Evolutionary conservation across 2,329 filamentous ascomycete species (phyloP), one percentile per base, ranked within the genome.

Genomic region (Hymenoscyphus fraxineus): DNA sequence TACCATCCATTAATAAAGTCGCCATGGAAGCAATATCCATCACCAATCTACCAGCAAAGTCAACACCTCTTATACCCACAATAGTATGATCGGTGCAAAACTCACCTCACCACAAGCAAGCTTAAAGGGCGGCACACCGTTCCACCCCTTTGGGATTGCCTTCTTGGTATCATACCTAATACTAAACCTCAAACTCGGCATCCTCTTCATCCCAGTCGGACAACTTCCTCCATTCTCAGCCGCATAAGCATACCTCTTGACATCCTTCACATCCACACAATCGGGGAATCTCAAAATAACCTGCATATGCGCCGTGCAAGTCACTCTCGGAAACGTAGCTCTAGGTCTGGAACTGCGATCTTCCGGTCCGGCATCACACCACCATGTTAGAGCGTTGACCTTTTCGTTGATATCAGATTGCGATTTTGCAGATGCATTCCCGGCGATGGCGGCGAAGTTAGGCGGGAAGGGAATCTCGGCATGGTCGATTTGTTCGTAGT

Each of bases 1-100:
- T 76, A 73, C 80, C 80, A 82, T 3, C 75, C 80, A 54, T 81
- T 81, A 70, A 82, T 79, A 60, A 81, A 81, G 66, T 81, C 80
- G 2, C 80, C 79, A 67, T 82, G 80, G 15, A 63, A 60, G 38
- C 62, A 63, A 69, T 75, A 81, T 0, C 77, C 76, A 22, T 71
- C 69, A 0, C 78, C 78, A 64, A 77, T 79, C 0, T 79, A 75
- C 27, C 35, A 56, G 16, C 12, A 39, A 19, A 16, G 32, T 22
- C n/a, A 39, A 13, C 12, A 31, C 1, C n/a, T 19, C 19, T 7
- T n/a, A 40, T 31, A 16, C 19, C 1, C 6, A 19, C 19, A 39
- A 47, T 16, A 19, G 16, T 55, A 10, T 13, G 13, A 57, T 22
- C 2, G 16, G 22, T 6, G n/a, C 16, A 32, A 32, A 41, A 55